Conservation (phyloP, 352 stramenopile genomes). For the Halophytophthora batemanensis region DNA sequence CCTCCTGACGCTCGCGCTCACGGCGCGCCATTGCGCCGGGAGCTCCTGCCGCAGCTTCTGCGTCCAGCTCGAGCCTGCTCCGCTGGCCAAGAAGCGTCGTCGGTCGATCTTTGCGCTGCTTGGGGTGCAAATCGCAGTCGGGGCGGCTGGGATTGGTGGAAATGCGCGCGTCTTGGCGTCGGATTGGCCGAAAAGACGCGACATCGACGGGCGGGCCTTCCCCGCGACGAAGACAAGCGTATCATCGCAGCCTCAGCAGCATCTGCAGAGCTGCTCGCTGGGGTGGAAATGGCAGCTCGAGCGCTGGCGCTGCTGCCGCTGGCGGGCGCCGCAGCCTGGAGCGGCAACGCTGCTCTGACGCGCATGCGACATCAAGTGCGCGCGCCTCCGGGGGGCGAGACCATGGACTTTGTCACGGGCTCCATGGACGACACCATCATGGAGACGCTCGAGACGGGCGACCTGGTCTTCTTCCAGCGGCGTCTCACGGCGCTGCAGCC, state of each 20-base stretch:
- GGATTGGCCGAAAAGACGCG: too few relatives aligned
- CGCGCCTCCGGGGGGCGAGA: conserved; percentile 24
- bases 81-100: too few relatives aligned
- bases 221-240: too few relatives aligned
- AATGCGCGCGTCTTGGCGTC: too few relatives aligned
- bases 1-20: conserved; percentile 8
- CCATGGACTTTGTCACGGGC: conserved; percentile 64
- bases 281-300: conserved; percentile 25
- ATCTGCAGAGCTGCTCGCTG: too few relatives aligned
- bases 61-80: too few relatives aligned
- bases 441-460: conserved; percentile 83
- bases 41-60: too few relatives aligned
- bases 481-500: conserved; percentile 72
- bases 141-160: too few relatives aligned
- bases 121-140: too few relatives aligned
- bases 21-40: conserved; percentile 9
- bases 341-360: conserved; percentile 53
- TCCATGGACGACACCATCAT: conserved; percentile 87
- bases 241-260: too few relatives aligned
- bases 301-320: conserved; percentile 62
- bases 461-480: conserved; percentile 77
- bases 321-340: conserved; percentile 57
- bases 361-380: conserved; percentile 45
- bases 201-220: too few relatives aligned
- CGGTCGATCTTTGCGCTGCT: too few relatives aligned